phyloP scores from a whole-genome alignment of 768 basidiomycete species.

The Suillus hirtellus region DNA sequence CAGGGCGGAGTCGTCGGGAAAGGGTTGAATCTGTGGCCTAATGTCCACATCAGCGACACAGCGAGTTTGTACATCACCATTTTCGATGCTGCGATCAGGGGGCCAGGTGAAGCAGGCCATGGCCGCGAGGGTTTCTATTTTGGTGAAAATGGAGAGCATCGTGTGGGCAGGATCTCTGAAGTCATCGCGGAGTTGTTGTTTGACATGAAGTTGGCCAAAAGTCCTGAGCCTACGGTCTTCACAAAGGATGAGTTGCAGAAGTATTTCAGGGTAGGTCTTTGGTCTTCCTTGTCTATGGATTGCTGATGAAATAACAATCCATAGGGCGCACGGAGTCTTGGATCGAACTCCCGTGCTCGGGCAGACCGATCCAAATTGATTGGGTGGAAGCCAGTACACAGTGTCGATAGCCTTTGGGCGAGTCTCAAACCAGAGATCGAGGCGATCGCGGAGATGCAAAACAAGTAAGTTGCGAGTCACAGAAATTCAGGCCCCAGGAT shows the following conservation, averaged over 20 bases:
- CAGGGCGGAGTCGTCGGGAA: slow-evolving; percentile 56
- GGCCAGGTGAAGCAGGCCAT: slow-evolving; percentile 31
- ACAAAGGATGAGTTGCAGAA: slow-evolving; percentile 26
- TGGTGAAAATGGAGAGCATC: slow-evolving; percentile 51
- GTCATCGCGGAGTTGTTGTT: slow-evolving; percentile 39
- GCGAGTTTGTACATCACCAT: slow-evolving; percentile 44
- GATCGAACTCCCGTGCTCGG: slow-evolving; percentile 22
- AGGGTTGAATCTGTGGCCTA: slow-evolving; percentile 62
- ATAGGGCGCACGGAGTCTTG: slow-evolving; percentile 19
- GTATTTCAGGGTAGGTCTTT: slow-evolving; percentile 21
- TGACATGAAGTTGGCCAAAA: slow-evolving; percentile 36
- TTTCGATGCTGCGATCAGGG: slow-evolving; percentile 36
- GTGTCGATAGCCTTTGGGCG: slow-evolving; percentile 24
- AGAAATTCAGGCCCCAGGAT: background rate
- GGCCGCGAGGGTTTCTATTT: slow-evolving; percentile 57
- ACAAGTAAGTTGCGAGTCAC: background rate
- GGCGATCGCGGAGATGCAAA: slow-evolving; percentile 19
- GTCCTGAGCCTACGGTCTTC: slow-evolving; percentile 44
- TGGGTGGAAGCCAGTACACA: slow-evolving; percentile 30
- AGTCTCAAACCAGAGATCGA: slow-evolving; percentile 25
- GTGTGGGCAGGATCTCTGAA: slow-evolving; percentile 41
- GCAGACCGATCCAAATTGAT: slow-evolving; percentile 23
- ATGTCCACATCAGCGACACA: slow-evolving; percentile 55
- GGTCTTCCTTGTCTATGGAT: background rate
- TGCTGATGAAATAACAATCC: background rate